phyloP scores from a whole-genome alignment of 2,329 filamentous ascomycete genomes.

The Aspergillus unguis region DNA sequence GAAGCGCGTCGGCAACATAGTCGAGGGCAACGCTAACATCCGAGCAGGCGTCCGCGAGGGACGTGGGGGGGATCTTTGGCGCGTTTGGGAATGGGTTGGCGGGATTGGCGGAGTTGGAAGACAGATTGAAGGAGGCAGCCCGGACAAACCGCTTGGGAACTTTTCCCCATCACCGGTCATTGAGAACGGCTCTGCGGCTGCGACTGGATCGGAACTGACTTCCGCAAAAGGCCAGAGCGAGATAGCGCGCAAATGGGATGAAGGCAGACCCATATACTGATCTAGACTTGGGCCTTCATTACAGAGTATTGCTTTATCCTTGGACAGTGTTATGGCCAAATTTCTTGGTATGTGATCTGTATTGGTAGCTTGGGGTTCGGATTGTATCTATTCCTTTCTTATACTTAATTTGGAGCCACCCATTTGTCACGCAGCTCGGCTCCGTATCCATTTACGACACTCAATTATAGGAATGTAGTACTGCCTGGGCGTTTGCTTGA shows the following conservation, averaged over 20 bases:
- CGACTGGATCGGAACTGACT: slow-evolving; percentile 14
- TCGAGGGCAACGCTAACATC: slow-evolving; percentile 93
- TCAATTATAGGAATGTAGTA: too few relatives aligned
- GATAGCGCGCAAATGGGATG: slow-evolving; percentile 37
- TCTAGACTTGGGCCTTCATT: not conserved
- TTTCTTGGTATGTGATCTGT: not conserved
- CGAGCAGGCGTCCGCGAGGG: slow-evolving; percentile 68
- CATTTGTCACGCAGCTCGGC: too few relatives aligned
- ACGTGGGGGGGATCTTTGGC: slow-evolving; percentile 55
- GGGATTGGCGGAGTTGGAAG: slow-evolving; percentile 51
- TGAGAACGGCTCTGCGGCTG: slow-evolving; percentile 16
- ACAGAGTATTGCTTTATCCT: not conserved
- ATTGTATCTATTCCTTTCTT: slow-evolving; percentile 4
- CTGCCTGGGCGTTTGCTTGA: too few relatives aligned
- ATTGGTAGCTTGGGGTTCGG: not conserved
- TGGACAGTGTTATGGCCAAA: not conserved
- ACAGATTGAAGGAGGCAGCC: slow-evolving; percentile 25
- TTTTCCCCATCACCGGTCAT: slow-evolving; percentile 26
- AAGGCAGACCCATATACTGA: slow-evolving; percentile 43
- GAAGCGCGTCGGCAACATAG: slow-evolving; percentile 75
- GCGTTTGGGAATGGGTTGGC: slow-evolving; percentile 68
- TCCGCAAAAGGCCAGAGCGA: slow-evolving; percentile 25
- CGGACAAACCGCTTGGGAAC: slow-evolving; percentile 20
- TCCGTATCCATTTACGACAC: too few relatives aligned
- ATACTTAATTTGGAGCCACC: not conserved